These are phyloP conservation scores for Penicillium turbatum DNA, from an alignment of 495 filamentous ascomycete genomes.

Conservation along the genomic window DNA sequence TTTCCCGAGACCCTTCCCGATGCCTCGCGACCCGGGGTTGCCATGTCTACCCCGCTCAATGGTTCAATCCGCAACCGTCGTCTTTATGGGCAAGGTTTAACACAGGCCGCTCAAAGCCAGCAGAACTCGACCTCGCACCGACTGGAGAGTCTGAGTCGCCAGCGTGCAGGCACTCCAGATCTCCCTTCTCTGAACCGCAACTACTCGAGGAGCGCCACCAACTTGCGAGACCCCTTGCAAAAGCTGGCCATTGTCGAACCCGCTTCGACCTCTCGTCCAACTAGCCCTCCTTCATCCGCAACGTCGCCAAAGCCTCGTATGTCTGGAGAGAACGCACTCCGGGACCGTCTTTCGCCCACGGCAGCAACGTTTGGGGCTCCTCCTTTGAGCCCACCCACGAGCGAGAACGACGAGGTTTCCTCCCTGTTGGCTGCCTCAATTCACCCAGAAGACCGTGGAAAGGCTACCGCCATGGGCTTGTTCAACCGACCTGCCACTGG, in stretches of 20 bases:
- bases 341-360: conserved; percentile 26
- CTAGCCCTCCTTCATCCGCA: conserved; percentile 49
- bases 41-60: conserved; percentile 39
- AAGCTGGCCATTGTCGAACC: conserved; percentile 44
- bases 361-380: conserved; percentile 45
- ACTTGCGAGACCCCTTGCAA: conserved; percentile 54
- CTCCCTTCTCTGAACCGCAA: conserved; percentile 33
- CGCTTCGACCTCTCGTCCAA: conserved; percentile 37
- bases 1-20: conserved; percentile 17
- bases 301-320: conserved; percentile 29
- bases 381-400: conserved; percentile 69
- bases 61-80: conserved; percentile 62
- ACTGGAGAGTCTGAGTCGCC: conserved; percentile 68
- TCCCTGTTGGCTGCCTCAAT: conserved; percentile 53
- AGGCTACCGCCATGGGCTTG: conserved; percentile 78
- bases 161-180: conserved; percentile 40
- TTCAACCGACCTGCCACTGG: conserved; percentile 73
- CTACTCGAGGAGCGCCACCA: conserved; percentile 52
- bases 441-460: conserved; percentile 73
- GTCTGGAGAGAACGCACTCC: conserved; percentile 17
- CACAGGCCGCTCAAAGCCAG: conserved; percentile 75
- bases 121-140: conserved; percentile 71
- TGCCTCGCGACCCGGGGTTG: conserved; percentile 11
- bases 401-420: conserved; percentile 59
- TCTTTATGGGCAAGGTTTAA: conserved; percentile 81